Evolutionary conservation across 441 rosid species (phyloP), one percentile per base, ranked within the genome.

Genomic region (Adansonia grandidieri): DNA sequence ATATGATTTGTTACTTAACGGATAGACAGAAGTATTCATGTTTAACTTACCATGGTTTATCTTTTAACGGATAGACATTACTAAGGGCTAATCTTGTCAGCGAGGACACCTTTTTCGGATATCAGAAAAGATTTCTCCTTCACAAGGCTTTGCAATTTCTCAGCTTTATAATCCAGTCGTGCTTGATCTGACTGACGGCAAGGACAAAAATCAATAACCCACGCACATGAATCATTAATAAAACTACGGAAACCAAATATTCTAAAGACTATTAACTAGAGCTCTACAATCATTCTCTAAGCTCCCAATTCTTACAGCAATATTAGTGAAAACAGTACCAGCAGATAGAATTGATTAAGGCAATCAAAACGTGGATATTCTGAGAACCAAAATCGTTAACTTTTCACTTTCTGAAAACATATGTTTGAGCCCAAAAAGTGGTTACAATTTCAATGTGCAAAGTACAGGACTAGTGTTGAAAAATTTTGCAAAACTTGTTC

Each of bases 51-150:
- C 80, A 85, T 65, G 86, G 63, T 73, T 87, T 87, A 82, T 91
- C 96, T 50, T 86, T 83, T 77, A 94, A 88, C 14, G 89, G 32
- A 28, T 28, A 2, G 32, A 28, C 32, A 28, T 82, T 28, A 94
- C 94, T 40, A 88, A 6, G 92, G 97, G 66, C 91, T 82, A 10
- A 84, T 84, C 87, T 84, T 91, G 85, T 94, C 98, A 37, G 97
- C 90, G 65, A 91, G 89, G 73, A 88, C 94, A 9, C 97, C 94
- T 72, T 86, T 86, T 78, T 91, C 97, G 2, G 95, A 94, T 77
- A 89, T 79, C 40, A 63, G n/a, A 47, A 91, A 80, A 56, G 96
- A 87, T 80, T 85, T 91, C 84, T 94, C 97, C 78, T 92, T 92
- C n/a, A 91, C 84, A 76, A 81, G 85, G 86, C 98, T 93, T 81